Evolutionary conservation across 768 basidiomycete species (phyloP), one percentile per base, ranked within the genome.

Genomic region (Rhodotorula paludigena): DNA sequence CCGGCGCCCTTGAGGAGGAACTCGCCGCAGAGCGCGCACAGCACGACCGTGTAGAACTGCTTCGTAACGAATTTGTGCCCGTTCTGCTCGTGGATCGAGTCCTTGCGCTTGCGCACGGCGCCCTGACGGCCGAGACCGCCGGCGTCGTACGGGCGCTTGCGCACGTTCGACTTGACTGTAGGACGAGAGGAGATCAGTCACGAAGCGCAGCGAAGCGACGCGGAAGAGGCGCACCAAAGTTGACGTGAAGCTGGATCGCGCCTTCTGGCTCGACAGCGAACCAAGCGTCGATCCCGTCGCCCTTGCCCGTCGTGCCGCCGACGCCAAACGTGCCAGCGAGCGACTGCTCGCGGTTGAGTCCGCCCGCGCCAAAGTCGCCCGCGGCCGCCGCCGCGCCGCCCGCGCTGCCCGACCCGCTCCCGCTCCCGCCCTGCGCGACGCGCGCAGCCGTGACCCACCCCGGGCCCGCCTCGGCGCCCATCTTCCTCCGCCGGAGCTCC

Each of bases 81-180:
- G 77, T 98, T 98, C 91, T 97, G 97, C 80, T 98, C 93, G 81
- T 93, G 92, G 6, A 98, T 88, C 81, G 98, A 94, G 73, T 87
- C 94, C 80, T 97, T 97, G 75, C 93, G 89, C 80, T 96, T 97
- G 77, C 93, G 88, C 73, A 99, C 86, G 66, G 96, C 96, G 61
- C 94, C 96, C 80, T 97, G 94, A 78, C 96, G 92, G 57, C 94
- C 96, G 47, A 99, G 85, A 64, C 92, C 89, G n/a, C 61, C 61
- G 18, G 86, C 86, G 75, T 99, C 96, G 67, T 93, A 78, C n/a
- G 93, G 92, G 47, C 96, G 87, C 77, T 94, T 93, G 69, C 92
- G 88, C 38, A 93, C 89, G 76, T 94, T 98, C 79, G 97, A 92
- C 81, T 99, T 99, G 80, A 96, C 96, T 99, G 74, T 48, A 45